A percentile compares a stretch with the other conserved stretches of the same genome.
These are phyloP conservation scores for Rosa rugosa DNA, from an alignment of 306 rosid genomes.

Conservation along the genomic window DNA sequence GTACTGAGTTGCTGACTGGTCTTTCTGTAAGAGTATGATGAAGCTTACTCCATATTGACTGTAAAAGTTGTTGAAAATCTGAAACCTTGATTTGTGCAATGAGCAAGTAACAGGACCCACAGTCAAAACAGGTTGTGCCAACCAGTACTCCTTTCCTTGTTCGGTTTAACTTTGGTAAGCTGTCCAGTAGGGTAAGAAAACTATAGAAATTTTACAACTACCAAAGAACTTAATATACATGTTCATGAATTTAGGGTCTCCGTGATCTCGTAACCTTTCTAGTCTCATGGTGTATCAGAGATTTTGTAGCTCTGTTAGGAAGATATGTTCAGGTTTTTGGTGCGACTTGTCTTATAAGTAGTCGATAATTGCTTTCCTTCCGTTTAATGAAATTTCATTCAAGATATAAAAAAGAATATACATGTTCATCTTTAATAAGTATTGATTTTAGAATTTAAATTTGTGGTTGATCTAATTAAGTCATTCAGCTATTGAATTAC, in stretches of 20 bases:
- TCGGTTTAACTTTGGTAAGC: not conserved
- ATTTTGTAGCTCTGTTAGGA: no score
- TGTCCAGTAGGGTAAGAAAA: not conserved
- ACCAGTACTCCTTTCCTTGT: not conserved
- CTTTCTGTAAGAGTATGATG: not conserved
- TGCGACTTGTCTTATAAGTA: no score
- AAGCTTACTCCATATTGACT: not conserved
- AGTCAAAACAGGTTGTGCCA: conserved; percentile 1
- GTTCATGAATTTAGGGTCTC: no score
- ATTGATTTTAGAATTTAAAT: not conserved
- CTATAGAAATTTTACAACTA: not conserved
- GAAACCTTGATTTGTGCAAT: not conserved
- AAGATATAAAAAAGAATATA: no score
- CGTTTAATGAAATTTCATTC: no score
- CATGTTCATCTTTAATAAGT: no score
- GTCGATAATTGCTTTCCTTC: no score
- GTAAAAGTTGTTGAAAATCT: not conserved
- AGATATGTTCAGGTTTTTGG: no score
- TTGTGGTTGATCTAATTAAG: not conserved
- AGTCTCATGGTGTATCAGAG: no score
- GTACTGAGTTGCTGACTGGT: not conserved
- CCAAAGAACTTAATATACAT: not conserved
- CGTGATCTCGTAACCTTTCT: no score
- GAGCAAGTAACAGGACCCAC: conserved; percentile 8
- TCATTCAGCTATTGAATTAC: no score